Conservation (phyloP, 805 yeast genomes). For the Saccharomyces kudriavzevii region DNA sequence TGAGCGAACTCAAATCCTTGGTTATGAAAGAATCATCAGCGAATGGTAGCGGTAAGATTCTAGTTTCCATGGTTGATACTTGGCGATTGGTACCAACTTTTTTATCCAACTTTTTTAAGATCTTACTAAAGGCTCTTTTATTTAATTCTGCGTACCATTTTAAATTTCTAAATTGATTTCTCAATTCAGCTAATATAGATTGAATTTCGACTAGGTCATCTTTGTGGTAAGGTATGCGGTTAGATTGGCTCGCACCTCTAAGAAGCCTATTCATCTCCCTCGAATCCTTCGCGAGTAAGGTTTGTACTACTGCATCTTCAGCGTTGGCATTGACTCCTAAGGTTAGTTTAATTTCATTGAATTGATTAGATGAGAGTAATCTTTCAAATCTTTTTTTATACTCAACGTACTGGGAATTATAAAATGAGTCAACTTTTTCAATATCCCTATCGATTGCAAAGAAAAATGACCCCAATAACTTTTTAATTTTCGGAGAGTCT, state of each 20-base stretch:
- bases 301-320: not conserved
- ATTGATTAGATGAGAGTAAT: constrained; percentile 32
- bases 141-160: constrained; percentile 93
- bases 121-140: constrained; percentile 81
- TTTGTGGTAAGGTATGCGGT: constrained; percentile 9
- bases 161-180: constrained; percentile 69
- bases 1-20: constrained; percentile 44
- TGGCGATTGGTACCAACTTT: constrained; percentile 58
- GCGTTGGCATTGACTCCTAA: not conserved
- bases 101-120: constrained; percentile 84
- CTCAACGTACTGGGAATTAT: constrained; percentile 62
- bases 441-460: constrained; percentile 71
- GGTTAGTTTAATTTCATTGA: constrained; percentile 9
- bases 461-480: constrained; percentile 58
- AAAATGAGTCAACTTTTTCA: constrained; percentile 74
- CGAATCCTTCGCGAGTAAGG: not conserved
- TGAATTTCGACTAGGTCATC: constrained; percentile 55
- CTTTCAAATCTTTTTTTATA: constrained; percentile 61
- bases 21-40: constrained; percentile 61
- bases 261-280: not conserved
- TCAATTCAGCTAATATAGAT: constrained; percentile 63
- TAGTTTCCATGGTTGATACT: constrained; percentile 49
- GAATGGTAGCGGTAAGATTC: constrained; percentile 68
- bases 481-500: constrained; percentile 37
- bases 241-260: not conserved